These are phyloP conservation scores for Iberis amara DNA, from an alignment of 441 rosid species.

Conservation along the genomic window DNA sequence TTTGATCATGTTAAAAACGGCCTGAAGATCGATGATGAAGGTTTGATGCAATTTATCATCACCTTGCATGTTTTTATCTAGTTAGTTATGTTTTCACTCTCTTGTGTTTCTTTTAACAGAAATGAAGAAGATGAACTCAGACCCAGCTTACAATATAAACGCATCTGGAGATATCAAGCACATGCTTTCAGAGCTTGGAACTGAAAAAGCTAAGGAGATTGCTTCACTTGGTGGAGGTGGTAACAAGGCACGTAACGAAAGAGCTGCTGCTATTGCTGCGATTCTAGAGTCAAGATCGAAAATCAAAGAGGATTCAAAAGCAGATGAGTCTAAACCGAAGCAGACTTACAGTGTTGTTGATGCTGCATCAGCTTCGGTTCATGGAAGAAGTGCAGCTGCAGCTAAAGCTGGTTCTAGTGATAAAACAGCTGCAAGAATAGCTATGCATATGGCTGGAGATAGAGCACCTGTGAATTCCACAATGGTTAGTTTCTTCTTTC, in stretches of 20 bases:
- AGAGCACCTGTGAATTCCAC: slow-evolving; percentile 75
- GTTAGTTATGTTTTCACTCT: not conserved
- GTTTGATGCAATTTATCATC: slow-evolving; percentile 30
- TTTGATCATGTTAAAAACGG: slow-evolving; percentile 86
- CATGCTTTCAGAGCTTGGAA: slow-evolving; percentile 85
- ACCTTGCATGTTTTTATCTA: not conserved
- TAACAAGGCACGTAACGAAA: slow-evolving; percentile 82
- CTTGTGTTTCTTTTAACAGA: slow-evolving; percentile 36
- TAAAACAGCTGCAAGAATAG: slow-evolving; percentile 89
- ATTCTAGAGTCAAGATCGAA: slow-evolving; percentile 80
- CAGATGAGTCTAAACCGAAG: slow-evolving; percentile 42
- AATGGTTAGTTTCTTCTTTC: slow-evolving; percentile 60
- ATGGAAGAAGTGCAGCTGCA: slow-evolving; percentile 91
- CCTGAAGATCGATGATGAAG: slow-evolving; percentile 81
- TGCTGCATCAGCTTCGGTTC: slow-evolving; percentile 94
- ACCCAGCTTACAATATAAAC: slow-evolving; percentile 75
- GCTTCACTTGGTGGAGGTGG: slow-evolving; percentile 95
- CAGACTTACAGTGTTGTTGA: slow-evolving; percentile 74
- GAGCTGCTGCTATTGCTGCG: slow-evolving; percentile 86
- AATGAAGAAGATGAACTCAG: slow-evolving; percentile 56
- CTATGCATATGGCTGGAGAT: slow-evolving; percentile 97
- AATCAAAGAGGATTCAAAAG: slow-evolving; percentile 54
- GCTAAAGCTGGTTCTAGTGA: slow-evolving; percentile 76
- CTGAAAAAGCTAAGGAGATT: slow-evolving; percentile 77
- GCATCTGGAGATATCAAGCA: slow-evolving; percentile 78